Conservation (phyloP, 805 yeast genomes). For the Candida maltosa region DNA sequence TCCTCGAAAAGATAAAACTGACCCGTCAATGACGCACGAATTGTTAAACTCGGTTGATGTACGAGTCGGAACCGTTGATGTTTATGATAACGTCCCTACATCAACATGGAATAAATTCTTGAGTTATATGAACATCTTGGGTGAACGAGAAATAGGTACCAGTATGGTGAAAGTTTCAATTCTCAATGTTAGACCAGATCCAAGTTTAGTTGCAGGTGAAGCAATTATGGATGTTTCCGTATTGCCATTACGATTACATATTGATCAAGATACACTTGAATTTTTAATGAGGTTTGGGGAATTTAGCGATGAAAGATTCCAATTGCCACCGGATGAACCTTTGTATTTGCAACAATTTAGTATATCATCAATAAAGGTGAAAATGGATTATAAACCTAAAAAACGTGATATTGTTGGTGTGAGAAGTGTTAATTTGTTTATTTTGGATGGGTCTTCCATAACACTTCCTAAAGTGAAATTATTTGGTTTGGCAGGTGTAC, state of each 20-base stretch:
- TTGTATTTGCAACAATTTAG: constrained; percentile 67
- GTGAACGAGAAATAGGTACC: constrained; percentile 66
- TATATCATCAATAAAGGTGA: constrained; percentile 56
- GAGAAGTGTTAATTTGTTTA: constrained; percentile 82
- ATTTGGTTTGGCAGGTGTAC: constrained; percentile 77
- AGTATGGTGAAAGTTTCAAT: constrained; percentile 57
- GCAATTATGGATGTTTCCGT: constrained; percentile 49
- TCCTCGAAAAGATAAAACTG: constrained; percentile 37
- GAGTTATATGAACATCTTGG: constrained; percentile 64
- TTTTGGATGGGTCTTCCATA: constrained; percentile 81
- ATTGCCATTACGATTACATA: constrained; percentile 75
- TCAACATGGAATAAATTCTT: constrained; percentile 90
- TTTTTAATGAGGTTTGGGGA: constrained; percentile 77
- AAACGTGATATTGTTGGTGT: constrained; percentile 81
- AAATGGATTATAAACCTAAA: constrained; percentile 89
- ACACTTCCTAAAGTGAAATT: constrained; percentile 57
- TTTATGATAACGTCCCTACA: constrained; percentile 75
- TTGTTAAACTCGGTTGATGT: constrained; percentile 48
- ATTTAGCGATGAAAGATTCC: constrained; percentile 70
- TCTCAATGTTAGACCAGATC: constrained; percentile 62
- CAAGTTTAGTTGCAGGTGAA: constrained; percentile 66
- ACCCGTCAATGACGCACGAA: constrained; percentile 34
- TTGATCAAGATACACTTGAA: constrained; percentile 92
- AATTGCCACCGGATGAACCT: constrained; percentile 62
- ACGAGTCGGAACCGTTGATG: constrained; percentile 50